These are phyloP conservation scores for Cryptococcus sp. DNA, from an alignment of 1,284 basidiomycete genomes.

Conservation along the genomic window DNA sequence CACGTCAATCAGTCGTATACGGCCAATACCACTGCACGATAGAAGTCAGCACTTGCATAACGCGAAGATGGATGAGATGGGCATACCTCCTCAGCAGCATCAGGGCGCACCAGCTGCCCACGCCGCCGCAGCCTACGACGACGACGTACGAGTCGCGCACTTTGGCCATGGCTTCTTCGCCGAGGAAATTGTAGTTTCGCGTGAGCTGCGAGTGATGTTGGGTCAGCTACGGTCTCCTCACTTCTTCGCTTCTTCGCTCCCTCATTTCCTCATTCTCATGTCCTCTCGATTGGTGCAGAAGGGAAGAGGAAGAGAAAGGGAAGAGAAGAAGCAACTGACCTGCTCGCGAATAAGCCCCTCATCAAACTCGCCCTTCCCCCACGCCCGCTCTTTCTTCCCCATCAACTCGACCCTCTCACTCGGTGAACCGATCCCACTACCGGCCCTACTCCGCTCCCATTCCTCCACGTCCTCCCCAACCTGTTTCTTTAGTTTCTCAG, in stretches of 20 bases:
- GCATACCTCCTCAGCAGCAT: slow-evolving; percentile 78
- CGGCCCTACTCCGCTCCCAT: slow-evolving; percentile 39
- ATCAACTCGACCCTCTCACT: slow-evolving; percentile 33
- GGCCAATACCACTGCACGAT: slow-evolving; percentile 52
- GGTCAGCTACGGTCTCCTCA: background rate
- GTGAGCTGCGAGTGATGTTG: slow-evolving; percentile 64
- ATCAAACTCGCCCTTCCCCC: slow-evolving; percentile 59
- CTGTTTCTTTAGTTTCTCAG: slow-evolving; percentile 47
- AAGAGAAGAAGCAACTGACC: slow-evolving; percentile 32
- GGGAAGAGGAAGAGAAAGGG: background rate
- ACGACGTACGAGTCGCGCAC: slow-evolving; percentile 78
- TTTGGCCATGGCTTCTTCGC: slow-evolving; percentile 81
- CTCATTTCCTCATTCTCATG: background rate
- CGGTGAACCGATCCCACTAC: slow-evolving; percentile 27
- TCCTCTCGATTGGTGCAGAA: background rate
- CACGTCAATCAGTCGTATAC: slow-evolving; percentile 55
- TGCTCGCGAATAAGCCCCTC: slow-evolving; percentile 74
- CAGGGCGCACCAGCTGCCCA: slow-evolving; percentile 91
- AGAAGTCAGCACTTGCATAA: slow-evolving; percentile 1
- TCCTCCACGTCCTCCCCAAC: slow-evolving; percentile 51
- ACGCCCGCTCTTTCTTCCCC: slow-evolving; percentile 34
- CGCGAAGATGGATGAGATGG: background rate
- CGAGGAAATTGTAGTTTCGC: slow-evolving; percentile 92
- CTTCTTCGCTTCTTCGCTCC: too few species aligned
- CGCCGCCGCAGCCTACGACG: slow-evolving; percentile 91